A percentile compares a stretch with the other conserved stretches of the same genome.
Evolutionary conservation across 768 basidiomycete species (phyloP).

Genomic region (Mycena filopes): DNA sequence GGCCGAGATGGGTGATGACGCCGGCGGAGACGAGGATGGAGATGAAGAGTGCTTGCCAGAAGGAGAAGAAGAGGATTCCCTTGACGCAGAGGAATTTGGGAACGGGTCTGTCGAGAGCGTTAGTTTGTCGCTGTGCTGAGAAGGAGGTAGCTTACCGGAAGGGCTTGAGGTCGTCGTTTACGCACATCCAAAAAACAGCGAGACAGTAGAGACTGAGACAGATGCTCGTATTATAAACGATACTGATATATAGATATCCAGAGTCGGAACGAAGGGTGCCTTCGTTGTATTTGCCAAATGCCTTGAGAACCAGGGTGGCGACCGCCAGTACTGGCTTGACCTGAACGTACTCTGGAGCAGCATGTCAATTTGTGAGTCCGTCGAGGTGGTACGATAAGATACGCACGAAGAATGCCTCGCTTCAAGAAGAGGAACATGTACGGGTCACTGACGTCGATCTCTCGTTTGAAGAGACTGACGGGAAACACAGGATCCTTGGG

Average conservation of each 20-base stretch:
- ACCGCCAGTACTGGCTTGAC: conserved; percentile 92
- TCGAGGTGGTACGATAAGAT: neutral
- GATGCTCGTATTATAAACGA: conserved; percentile 87
- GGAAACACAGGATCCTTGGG: conserved; percentile 92
- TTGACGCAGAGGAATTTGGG: conserved; percentile 99
- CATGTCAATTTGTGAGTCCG: conserved; percentile 2
- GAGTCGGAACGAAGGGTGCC: conserved; percentile 86
- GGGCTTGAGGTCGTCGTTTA: conserved; percentile 88
- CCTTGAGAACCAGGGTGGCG: conserved; percentile 88
- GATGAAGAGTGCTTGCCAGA: conserved; percentile 93
- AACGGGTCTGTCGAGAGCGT: conserved; percentile 68
- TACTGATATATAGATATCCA: conserved; percentile 91
- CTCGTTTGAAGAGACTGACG: conserved; percentile 80
- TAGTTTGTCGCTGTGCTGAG: neutral
- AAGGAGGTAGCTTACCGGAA: conserved; percentile 68
- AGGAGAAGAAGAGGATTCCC: conserved; percentile 97
- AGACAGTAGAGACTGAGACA: conserved; percentile 88
- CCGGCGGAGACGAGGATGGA: conserved; percentile 89
- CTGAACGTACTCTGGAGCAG: conserved; percentile 90
- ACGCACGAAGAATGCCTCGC: conserved; percentile 90
- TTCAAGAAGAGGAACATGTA: conserved; percentile 94
- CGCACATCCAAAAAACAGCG: conserved; percentile 96
- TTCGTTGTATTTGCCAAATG: conserved; percentile 87
- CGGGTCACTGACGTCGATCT: conserved; percentile 95
- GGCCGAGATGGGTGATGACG: conserved; percentile 81